Evolutionary conservation across 345 rosid species (phyloP).

Genomic region (Orychophragmus violaceus): DNA sequence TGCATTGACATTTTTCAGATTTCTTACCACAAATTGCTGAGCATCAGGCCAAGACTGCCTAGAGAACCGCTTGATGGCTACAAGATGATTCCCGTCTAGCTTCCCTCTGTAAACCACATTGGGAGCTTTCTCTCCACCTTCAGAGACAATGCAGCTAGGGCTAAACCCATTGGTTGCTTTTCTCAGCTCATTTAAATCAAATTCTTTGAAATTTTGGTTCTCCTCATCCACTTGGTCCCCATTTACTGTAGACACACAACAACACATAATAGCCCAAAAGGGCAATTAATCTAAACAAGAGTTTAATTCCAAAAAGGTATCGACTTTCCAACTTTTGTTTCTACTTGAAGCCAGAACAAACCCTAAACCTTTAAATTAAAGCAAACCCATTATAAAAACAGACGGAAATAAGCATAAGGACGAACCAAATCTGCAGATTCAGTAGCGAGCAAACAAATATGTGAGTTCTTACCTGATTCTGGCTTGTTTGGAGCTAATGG

Average conservation of each 20-base stretch:
- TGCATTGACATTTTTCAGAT: not conserved
- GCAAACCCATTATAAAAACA: conserved; percentile 5
- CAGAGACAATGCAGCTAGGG: conserved; percentile 69
- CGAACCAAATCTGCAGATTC: conserved; percentile 17
- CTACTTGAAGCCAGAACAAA: conserved; percentile 5
- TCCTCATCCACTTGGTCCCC: conserved; percentile 43
- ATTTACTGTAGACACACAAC: conserved; percentile 29
- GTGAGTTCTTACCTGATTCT: conserved; percentile 50
- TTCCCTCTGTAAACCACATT: conserved; percentile 83
- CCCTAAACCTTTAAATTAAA: conserved; percentile 9
- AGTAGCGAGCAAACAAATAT: not conserved
- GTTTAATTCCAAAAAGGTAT: conserved; percentile 12
- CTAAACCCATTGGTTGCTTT: conserved; percentile 82
- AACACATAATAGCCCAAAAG: conserved; percentile 15
- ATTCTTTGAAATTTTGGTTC: conserved; percentile 58
- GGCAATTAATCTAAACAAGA: conserved; percentile 10
- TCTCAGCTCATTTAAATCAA: conserved; percentile 57
- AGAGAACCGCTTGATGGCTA: conserved; percentile 87
- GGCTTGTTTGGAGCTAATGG: conserved; percentile 47
- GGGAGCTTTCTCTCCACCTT: conserved; percentile 96
- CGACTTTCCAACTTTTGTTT: conserved; percentile 19
- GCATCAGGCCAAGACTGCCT: conserved; percentile 97
- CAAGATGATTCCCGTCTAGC: conserved; percentile 57
- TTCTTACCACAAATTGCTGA: conserved; percentile 72
- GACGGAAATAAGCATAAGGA: not conserved